Percentiles rank a stretch among this genome's conserved stretches.
Evolutionary conservation across 2,329 filamentous ascomycete species (phyloP).

Genomic region (Clarireedia hainanense): DNA sequence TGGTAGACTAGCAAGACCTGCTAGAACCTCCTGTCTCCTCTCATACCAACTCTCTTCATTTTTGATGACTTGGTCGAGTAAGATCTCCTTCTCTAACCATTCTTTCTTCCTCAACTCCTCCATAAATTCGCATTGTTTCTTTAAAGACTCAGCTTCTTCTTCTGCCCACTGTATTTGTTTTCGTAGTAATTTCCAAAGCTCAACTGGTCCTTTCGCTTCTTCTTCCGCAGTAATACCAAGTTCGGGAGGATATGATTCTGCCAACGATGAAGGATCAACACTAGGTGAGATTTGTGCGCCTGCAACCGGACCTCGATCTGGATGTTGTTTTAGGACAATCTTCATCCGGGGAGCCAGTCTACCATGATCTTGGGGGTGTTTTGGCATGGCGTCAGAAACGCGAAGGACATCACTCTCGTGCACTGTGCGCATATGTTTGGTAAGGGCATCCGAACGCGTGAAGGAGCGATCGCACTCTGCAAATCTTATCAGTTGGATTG

Average conservation of each 20-base stretch:
- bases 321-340: conserved; percentile 55
- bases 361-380: conserved; percentile 49
- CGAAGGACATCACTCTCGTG: conserved; percentile 92
- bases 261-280: conserved; percentile 25
- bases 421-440: conserved; percentile 97
- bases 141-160: conserved; percentile 56
- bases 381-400: conserved; percentile 67
- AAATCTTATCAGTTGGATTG: background rate
- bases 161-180: conserved; percentile 67
- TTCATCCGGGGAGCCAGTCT: conserved; percentile 44
- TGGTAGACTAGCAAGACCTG: conserved; percentile 32
- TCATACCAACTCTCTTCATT: conserved; percentile 60
- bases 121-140: conserved; percentile 55
- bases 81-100: conserved; percentile 72
- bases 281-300: conserved; percentile 40
- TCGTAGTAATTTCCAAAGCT: conserved; percentile 54
- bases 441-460: conserved; percentile 87
- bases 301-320: conserved; percentile 35
- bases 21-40: conserved; percentile 47
- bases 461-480: conserved; percentile 95
- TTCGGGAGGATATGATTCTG: conserved; percentile 32
- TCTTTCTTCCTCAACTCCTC: conserved; percentile 62
- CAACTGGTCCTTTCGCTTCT: conserved; percentile 52
- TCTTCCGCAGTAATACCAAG: conserved; percentile 58
- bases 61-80: conserved; percentile 64